phyloP scores from a whole-genome alignment of 2,329 filamentous ascomycete species.

The Fonsecaea nubica region DNA sequence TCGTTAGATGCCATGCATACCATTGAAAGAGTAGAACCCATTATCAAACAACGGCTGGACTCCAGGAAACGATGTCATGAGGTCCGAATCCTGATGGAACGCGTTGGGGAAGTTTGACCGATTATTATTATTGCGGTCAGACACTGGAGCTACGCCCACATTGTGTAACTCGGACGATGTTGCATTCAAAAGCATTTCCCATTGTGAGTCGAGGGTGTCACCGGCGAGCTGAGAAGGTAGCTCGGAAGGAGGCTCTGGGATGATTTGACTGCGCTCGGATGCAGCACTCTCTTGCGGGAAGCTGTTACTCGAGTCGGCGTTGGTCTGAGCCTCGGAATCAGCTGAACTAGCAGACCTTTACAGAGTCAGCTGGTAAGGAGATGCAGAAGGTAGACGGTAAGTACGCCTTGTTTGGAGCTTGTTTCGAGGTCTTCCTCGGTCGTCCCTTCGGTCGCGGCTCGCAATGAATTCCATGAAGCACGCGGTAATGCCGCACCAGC shows the following conservation, averaged over 20 bases:
- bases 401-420: constrained; percentile 4
- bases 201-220: constrained; percentile 1
- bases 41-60: not conserved
- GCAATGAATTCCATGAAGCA: constrained; percentile 10
- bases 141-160: not conserved
- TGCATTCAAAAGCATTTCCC: constrained; percentile 12
- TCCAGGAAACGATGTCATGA: not conserved
- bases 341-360: not conserved
- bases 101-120: not conserved
- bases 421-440: constrained; percentile 5
- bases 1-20: not conserved
- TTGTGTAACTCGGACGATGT: constrained; percentile 6
- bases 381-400: not conserved
- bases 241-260: not conserved
- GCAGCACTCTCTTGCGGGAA: not conserved
- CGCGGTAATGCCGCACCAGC: constrained; percentile 17
- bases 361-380: not conserved
- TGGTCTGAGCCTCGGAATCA: not conserved
- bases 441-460: constrained; percentile 16
- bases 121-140: not conserved
- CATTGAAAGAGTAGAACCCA: constrained; percentile 2
- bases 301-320: not conserved
- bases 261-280: not conserved
- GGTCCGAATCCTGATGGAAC: not conserved
- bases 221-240: not conserved